Base-by-base conservation (phyloP, 495 filamentous ascomycete genomes). In the Cercophora samala region DNA sequence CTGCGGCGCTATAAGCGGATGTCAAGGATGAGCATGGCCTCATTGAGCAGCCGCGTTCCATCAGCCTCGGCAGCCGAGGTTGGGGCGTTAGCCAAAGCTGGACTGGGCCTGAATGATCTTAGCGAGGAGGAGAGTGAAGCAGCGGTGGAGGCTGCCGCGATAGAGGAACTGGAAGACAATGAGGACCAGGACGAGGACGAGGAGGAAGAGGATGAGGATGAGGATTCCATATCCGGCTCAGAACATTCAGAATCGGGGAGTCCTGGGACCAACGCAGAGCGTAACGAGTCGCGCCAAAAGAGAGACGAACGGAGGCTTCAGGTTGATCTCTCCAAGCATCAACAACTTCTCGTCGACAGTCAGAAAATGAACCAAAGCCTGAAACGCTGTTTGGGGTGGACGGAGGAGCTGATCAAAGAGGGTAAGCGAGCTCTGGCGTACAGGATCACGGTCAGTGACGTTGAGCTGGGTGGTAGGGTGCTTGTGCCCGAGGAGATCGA, bases 301-400 rank as follows among this genome's bases (percentile, higher is more conserved):
- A 66, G 81, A 78, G 95, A 97, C 69, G 91, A 95, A 73, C 88
- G 88, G 73, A 84, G 90, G 19, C 82, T 97, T 23, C 84, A 88
- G 64, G 79, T 96, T 19, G 95, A 99, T 76, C 84, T 99, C 15
- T 85, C 89, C 5, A 92, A 92, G 72, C 95, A 99, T 73, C 91
- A 93, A 66, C 89, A 93, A 70, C 81, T 98, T 1, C 85, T 99
- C 4, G 78, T 91, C 23, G 93, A 97, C 75, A 93, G 89, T 65
- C 91, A 97, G 72, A 94, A 90, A 76, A 91, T 98, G 80, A 98
- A 98, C 75, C 90, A 95, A 71, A 94, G 91, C 71, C 81, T 99
- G 3, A 93, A 91, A 73, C 84, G 92, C 26, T 99, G 95, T 74
- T 81, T 96, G 23, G 85, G 85, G 23, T 91, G 90, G 84, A 93